Conservation (phyloP, 208 protist species). For the Herpetomonas muscarum region DNA sequence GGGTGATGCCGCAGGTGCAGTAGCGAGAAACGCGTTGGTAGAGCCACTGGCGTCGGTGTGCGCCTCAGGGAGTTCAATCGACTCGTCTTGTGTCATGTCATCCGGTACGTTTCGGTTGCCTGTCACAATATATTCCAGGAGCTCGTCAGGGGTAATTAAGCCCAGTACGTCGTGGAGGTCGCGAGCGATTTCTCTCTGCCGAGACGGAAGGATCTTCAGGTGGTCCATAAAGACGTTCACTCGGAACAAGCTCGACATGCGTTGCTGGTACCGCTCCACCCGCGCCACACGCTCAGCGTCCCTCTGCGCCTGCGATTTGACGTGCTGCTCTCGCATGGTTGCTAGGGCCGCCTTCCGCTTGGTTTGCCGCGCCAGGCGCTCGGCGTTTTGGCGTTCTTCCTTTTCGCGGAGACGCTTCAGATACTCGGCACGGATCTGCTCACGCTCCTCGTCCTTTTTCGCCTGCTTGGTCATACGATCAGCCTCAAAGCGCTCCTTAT, state of each 20-base stretch:
- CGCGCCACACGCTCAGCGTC: slow-evolving; percentile 22
- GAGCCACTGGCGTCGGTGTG: too few species aligned
- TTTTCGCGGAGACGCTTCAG: slow-evolving; percentile 16
- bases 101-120: slow-evolving; percentile 50
- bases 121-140: slow-evolving; percentile 76
- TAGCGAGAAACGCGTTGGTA: too few species aligned
- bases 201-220: slow-evolving; percentile 38
- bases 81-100: slow-evolving; percentile 46
- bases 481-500: slow-evolving; percentile 7
- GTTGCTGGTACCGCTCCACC: slow-evolving; percentile 24
- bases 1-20: neutral
- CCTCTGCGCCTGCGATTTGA: slow-evolving; percentile 12
- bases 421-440: slow-evolving; percentile 20
- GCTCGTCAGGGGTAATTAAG: slow-evolving; percentile 59
- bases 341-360: slow-evolving; percentile 25
- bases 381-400: slow-evolving; percentile 8
- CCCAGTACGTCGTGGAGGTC: slow-evolving; percentile 28
- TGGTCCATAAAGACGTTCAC: slow-evolving; percentile 60
- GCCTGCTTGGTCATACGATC: slow-evolving; percentile 1
- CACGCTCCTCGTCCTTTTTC: slow-evolving; percentile 12
- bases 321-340: slow-evolving; percentile 21
- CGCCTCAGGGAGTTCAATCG: neutral
- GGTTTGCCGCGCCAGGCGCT: slow-evolving; percentile 14
- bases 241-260: slow-evolving; percentile 32
- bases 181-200: slow-evolving; percentile 33